Evolutionary conservation across 2,329 filamentous ascomycete genomes (phyloP).

Genomic region (Colletotrichum tamarilloi): DNA sequence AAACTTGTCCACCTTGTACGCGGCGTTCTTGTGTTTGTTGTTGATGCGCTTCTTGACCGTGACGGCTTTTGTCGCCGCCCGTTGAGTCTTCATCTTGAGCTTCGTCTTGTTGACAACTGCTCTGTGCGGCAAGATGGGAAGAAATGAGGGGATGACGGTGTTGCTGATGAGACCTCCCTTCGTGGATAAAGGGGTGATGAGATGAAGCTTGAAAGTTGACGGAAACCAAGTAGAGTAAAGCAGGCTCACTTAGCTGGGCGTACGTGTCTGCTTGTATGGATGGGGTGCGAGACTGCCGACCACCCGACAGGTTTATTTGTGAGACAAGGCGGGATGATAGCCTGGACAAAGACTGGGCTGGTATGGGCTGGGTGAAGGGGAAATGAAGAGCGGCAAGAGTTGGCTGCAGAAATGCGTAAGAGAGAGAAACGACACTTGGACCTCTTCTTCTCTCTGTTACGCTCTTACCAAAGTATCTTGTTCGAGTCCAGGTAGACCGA

Average conservation of each 20-base stretch:
- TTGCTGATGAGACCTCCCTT: background rate
- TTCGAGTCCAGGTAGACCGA: background rate
- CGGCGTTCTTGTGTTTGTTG: slow-evolving; percentile 41
- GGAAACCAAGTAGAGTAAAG: slow-evolving; percentile 14
- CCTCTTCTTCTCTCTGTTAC: background rate
- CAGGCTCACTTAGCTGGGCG: slow-evolving; percentile 1
- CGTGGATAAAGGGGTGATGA: background rate
- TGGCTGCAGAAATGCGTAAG: slow-evolving; percentile 12
- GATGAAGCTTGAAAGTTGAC: slow-evolving; percentile 8
- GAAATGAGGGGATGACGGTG: background rate
- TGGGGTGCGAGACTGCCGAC: slow-evolving; percentile 26
- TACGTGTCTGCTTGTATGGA: slow-evolving; percentile 29
- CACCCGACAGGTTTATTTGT: slow-evolving; percentile 32
- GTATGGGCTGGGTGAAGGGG: slow-evolving; percentile 30
- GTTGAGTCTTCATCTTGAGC: slow-evolving; percentile 47
- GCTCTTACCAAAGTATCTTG: background rate
- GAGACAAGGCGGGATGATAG: slow-evolving; percentile 31
- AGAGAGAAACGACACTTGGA: slow-evolving; percentile 14
- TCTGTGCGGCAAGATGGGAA: background rate
- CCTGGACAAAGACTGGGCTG: slow-evolving; percentile 28
- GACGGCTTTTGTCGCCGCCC: slow-evolving; percentile 44
- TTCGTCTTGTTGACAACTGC: slow-evolving; percentile 20
- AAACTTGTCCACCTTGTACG: slow-evolving; percentile 47
- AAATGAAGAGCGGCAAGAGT: slow-evolving; percentile 34
- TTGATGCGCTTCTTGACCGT: slow-evolving; percentile 43